These are phyloP conservation scores for Goffeauzyma gilvescens DNA, from an alignment of 768 basidiomycete species.

Conservation along the genomic window DNA sequence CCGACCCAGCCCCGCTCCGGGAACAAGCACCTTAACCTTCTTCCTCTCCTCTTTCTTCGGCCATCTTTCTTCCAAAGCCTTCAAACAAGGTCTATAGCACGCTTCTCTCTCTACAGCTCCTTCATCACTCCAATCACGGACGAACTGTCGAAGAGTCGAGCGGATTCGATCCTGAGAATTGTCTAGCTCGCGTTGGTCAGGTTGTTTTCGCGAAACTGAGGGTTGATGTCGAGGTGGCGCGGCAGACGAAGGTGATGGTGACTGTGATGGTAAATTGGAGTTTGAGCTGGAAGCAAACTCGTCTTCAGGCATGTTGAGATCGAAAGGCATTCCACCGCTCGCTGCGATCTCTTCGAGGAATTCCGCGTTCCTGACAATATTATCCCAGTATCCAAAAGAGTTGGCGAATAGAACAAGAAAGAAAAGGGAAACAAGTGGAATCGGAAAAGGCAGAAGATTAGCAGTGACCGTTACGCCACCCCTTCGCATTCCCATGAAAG, in stretches of 20 bases:
- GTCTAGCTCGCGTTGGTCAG: slow-evolving; percentile 9
- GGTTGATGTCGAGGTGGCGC: neutral
- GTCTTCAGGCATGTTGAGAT: slow-evolving; percentile 36
- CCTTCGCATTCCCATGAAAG: no score
- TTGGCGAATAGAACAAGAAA: no score
- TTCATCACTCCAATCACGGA: slow-evolving; percentile 81
- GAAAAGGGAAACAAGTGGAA: no score
- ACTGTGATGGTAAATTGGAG: neutral
- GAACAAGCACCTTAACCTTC: slow-evolving; percentile 57
- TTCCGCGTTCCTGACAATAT: slow-evolving; percentile 55
- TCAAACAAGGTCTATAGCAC: slow-evolving; percentile 65
- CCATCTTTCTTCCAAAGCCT: slow-evolving; percentile 49
- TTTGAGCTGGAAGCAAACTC: slow-evolving; percentile 20
- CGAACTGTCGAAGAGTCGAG: slow-evolving; percentile 80
- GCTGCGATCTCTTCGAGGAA: slow-evolving; percentile 53
- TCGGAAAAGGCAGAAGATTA: no score
- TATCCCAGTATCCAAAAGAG: neutral
- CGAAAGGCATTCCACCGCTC: slow-evolving; percentile 47
- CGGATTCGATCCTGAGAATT: slow-evolving; percentile 57
- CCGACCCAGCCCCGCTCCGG: slow-evolving; percentile 74
- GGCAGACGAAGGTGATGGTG: neutral
- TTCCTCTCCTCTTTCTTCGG: no score
- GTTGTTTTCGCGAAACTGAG: neutral
- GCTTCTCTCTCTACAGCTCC: slow-evolving; percentile 56
- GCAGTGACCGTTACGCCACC: no score